Evolutionary conservation across 805 yeast genomes (phyloP), one percentile per base, ranked within the genome.

Genomic region (Ogataea chonburiensis): DNA sequence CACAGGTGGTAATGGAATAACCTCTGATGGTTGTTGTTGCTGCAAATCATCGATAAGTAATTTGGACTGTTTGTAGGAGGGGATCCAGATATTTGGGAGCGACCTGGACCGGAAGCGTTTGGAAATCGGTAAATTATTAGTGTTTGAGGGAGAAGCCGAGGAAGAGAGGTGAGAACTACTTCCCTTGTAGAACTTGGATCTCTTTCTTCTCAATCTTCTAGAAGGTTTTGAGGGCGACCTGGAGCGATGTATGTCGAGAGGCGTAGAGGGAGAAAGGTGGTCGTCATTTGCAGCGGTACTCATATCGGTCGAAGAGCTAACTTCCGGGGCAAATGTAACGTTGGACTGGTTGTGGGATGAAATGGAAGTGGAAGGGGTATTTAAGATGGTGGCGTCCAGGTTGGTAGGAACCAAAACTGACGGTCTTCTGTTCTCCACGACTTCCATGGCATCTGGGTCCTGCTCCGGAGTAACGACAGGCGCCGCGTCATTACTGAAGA

Each of bases 1-100:
- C 30, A 86, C 86, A 1, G 96, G 96, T 3, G 96, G 96, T 31
- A 81, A 58, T 2, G 54, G 27, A 7, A 45, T 37, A 3, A 30
- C 35, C 25, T 38, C 39, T 24, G 19, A 21, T 10, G 28, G 27
- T 14, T 38, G 43, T 26, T 42, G 40, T n/a, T 39, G 33, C 16
- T 45, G 44, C 15, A 50, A 34, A 34, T 50, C 53, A 19, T 41
- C 39, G 10, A 50, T 35, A 10, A 50, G 35, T 13, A 47, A 21
- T 18, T 31, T 40, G 6, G 49, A 40, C 19, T 48, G 53, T 28
- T 47, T 46, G 34, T 39, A 38, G 3, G 60, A 46, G 7, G 60
- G 56, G 5, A 56, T 44, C 53, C 54, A 52, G 15, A 61, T 57
- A 40, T 61, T 61, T 8, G 66, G 66, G 19, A 61, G 34, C 5